Evolutionary conservation across 345 rosid species (phyloP).

Genomic region (Euphorbia peplus): DNA sequence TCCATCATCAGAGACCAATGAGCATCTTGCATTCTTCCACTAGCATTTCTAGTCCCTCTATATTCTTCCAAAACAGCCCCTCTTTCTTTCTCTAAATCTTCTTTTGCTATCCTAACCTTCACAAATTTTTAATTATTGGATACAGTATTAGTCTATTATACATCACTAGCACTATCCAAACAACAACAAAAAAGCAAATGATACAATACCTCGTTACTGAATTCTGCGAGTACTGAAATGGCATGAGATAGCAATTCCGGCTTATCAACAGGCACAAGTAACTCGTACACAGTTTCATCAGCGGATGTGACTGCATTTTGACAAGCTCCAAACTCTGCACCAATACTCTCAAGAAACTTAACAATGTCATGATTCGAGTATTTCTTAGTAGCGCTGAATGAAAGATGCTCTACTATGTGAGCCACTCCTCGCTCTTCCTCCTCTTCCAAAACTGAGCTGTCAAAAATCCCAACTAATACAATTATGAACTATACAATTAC

Average conservation of each 20-base stretch:
- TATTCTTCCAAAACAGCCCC: constrained; percentile 96
- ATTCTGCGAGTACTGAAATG: constrained; percentile 80
- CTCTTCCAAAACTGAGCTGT: constrained; percentile 98
- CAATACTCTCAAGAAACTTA: constrained; percentile 85
- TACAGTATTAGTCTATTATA: constrained; percentile 9
- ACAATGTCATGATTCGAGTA: constrained; percentile 88
- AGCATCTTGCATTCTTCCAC: constrained; percentile 84
- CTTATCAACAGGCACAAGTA: constrained; percentile 89
- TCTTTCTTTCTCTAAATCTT: constrained; percentile 87
- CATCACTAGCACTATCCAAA: neutral
- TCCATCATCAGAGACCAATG: constrained; percentile 88
- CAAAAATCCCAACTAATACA: constrained; percentile 34
- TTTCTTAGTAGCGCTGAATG: constrained; percentile 80
- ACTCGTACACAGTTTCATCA: constrained; percentile 84
- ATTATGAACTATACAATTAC: neutral
- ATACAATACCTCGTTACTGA: constrained; percentile 68
- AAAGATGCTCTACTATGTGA: constrained; percentile 92
- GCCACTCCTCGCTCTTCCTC: constrained; percentile 95
- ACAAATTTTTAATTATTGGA: constrained; percentile 8
- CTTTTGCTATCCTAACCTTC: constrained; percentile 77
- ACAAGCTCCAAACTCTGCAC: constrained; percentile 96
- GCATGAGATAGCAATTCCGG: constrained; percentile 72
- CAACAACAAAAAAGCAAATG: neutral
- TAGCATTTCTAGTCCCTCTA: constrained; percentile 78
- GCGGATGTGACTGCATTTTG: constrained; percentile 91